Base-by-base conservation (phyloP, 352 stramenopile species). In the Albugo laibachii region DNA sequence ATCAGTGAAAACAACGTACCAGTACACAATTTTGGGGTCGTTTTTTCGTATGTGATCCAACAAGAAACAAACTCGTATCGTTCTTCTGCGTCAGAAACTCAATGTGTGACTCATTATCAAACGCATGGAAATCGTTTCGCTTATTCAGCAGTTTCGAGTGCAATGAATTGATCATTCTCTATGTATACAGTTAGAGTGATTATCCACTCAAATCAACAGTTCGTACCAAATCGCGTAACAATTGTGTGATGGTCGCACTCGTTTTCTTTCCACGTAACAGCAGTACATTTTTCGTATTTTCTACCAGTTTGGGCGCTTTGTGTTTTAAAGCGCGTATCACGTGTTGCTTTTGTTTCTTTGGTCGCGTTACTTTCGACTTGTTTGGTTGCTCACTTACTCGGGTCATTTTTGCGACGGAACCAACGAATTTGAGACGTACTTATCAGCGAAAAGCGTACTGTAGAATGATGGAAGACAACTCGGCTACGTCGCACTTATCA, bases 41-140 rank as follows among this genome's bases (percentile, higher is more conserved):
- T 65, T 99, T 99, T 69, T 99, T 99, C 52, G 95, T 98, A 76
- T 94, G 86, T 63, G 74, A 95, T 19, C 84, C 94, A 46, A 99
- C 63, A 38, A 87, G 74, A 66, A 99, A 98, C 2, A 98, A 62
- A 18, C 85, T 83, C 53, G 83, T 94, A 65, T 99, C 94, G 65
- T 99, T 99, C 75, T 99, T 99, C 52, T 88, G 61, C 50, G 74
- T 81, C n/a, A 97, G 58, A 54, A 96, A 96, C 62, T 97, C 87
- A 18, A 96, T 61, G 52, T 78, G 80, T 53, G 81, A 94, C 53
- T 91, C 74, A 56, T 96, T 85, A 36, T 97, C 87, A 48, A 97
- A 96, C 45, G 91, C 82, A 59, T 89, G 82, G 41, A 96, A 81
- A 55, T 96, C 84, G 62, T 96, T 94, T 57, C 95, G 94, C 64